Percentiles rank a stretch among this genome's conserved stretches.
Evolutionary conservation across 2,329 filamentous ascomycete genomes (phyloP).

Genomic region (Metarhizium robertsii): DNA sequence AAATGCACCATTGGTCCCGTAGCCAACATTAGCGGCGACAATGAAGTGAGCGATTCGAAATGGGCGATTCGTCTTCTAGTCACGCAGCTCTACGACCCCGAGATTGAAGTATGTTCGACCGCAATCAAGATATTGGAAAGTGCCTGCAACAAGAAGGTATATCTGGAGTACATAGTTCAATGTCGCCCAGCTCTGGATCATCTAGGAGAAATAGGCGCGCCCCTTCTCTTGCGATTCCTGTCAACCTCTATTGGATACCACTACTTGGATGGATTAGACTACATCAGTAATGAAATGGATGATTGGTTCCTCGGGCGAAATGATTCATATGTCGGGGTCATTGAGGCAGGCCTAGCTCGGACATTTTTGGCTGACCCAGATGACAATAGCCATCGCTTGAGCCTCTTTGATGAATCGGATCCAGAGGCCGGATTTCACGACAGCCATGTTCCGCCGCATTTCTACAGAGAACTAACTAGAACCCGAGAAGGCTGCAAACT

Average conservation of each 20-base stretch:
- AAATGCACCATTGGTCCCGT: slow-evolving; percentile 63
- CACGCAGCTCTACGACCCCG: slow-evolving; percentile 95
- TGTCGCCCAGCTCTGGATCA: slow-evolving; percentile 92
- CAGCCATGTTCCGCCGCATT: slow-evolving; percentile 81
- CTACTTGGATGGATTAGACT: slow-evolving; percentile 92
- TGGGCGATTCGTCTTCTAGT: slow-evolving; percentile 97
- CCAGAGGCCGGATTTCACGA: slow-evolving; percentile 50
- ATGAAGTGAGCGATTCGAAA: slow-evolving; percentile 58
- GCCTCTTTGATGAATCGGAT: slow-evolving; percentile 49
- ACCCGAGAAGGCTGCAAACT: slow-evolving; percentile 88
- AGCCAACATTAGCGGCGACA: slow-evolving; percentile 27
- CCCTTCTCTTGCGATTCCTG: slow-evolving; percentile 81
- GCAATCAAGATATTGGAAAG: slow-evolving; percentile 97
- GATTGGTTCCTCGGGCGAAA: slow-evolving; percentile 98
- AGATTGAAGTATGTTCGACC: slow-evolving; percentile 91
- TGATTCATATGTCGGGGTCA: slow-evolving; percentile 87
- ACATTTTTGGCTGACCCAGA: slow-evolving; percentile 64
- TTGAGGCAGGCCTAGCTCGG: slow-evolving; percentile 89
- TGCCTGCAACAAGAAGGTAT: slow-evolving; percentile 84
- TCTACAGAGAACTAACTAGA: slow-evolving; percentile 89
- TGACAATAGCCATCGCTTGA: slow-evolving; percentile 46
- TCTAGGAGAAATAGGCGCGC: slow-evolving; percentile 91
- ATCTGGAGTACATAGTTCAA: slow-evolving; percentile 92
- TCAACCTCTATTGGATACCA: slow-evolving; percentile 97
- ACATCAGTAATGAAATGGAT: slow-evolving; percentile 99